A percentile compares a stretch with the other conserved stretches of the same genome.
Evolutionary conservation across 2,329 filamentous ascomycete genomes (phyloP).

Genomic region (Phaeosphaeriaceae sp.): DNA sequence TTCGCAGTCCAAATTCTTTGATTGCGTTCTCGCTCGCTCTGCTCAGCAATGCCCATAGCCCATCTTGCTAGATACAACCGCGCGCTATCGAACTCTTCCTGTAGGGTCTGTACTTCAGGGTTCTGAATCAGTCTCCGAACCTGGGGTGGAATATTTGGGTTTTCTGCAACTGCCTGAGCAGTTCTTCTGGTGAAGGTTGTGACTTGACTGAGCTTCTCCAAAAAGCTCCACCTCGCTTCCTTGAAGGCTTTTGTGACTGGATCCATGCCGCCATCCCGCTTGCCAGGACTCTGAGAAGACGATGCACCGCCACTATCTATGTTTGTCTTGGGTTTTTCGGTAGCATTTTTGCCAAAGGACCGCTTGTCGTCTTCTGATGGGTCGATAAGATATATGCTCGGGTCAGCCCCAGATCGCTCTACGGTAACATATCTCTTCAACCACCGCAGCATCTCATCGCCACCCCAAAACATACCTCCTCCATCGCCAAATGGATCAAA

Average conservation of each 20-base stretch:
- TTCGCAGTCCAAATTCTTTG: conserved; percentile 91
- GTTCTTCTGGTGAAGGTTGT: conserved; percentile 94
- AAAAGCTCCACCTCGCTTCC: conserved; percentile 92
- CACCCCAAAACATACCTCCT: conserved; percentile 95
- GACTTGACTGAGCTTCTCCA: conserved; percentile 96
- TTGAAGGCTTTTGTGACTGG: conserved; percentile 92
- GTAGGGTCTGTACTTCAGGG: conserved; percentile 91
- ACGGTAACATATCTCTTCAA: conserved; percentile 81
- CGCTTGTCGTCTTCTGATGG: conserved; percentile 83
- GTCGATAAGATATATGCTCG: conserved; percentile 89
- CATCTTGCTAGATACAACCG: conserved; percentile 92
- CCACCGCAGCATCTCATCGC: conserved; percentile 94
- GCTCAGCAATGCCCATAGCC: conserved; percentile 98
- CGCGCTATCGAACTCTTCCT: conserved; percentile 97
- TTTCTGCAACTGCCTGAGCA: conserved; percentile 89
- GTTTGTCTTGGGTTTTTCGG: conserved; percentile 45
- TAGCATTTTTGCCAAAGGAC: conserved; percentile 74
- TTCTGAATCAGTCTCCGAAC: conserved; percentile 84
- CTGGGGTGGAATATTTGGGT: conserved; percentile 88
- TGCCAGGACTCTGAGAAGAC: conserved; percentile 31
- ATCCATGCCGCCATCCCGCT: conserved; percentile 80
- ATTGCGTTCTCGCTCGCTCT: conserved; percentile 85
- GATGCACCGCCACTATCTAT: conserved; percentile 35
- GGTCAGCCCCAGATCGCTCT: conserved; percentile 83
- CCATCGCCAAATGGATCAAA: conserved; percentile 90